phyloP scores from a whole-genome alignment of 129 eudicot genomes.

The Helianthus tuberosus region DNA sequence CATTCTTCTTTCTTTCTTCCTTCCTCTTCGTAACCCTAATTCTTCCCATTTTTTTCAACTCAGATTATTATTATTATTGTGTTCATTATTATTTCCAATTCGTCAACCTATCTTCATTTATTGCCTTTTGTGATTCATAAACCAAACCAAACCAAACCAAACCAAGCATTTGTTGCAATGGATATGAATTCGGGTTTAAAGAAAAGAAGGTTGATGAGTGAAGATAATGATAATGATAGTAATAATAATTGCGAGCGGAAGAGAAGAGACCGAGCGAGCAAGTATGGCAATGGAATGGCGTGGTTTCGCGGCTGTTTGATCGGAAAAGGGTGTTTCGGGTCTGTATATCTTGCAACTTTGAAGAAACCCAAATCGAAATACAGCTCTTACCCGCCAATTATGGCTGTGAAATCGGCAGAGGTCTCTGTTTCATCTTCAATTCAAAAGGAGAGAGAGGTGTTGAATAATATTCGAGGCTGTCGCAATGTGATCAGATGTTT shows the following conservation, averaged over 20 bases:
- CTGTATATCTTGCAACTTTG: slow-evolving; percentile 67
- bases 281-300: slow-evolving; percentile 77
- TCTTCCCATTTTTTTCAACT: not conserved
- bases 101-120: slow-evolving; percentile 7
- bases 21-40: slow-evolving; percentile 25
- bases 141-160: not conserved
- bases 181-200: slow-evolving; percentile 19
- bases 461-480: slow-evolving; percentile 52
- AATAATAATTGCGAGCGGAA: not conserved
- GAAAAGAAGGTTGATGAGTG: slow-evolving; percentile 22
- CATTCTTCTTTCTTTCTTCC: not conserved
- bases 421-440: slow-evolving; percentile 65
- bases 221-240: not conserved
- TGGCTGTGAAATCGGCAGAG: slow-evolving; percentile 94
- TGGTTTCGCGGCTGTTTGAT: slow-evolving; percentile 75
- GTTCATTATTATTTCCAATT: not conserved
- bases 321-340: slow-evolving; percentile 78
- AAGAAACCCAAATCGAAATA: slow-evolving; percentile 65
- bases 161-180: slow-evolving; percentile 14
- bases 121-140: not conserved
- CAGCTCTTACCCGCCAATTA: slow-evolving; percentile 58
- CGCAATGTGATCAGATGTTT: slow-evolving; percentile 56
- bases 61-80: too few relatives aligned
- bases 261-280: slow-evolving; percentile 25
- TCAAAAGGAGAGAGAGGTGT: slow-evolving; percentile 67